These are phyloP conservation scores for Penicillium psychrofluorescens DNA, from an alignment of 495 filamentous ascomycete genomes.

Conservation along the genomic window DNA sequence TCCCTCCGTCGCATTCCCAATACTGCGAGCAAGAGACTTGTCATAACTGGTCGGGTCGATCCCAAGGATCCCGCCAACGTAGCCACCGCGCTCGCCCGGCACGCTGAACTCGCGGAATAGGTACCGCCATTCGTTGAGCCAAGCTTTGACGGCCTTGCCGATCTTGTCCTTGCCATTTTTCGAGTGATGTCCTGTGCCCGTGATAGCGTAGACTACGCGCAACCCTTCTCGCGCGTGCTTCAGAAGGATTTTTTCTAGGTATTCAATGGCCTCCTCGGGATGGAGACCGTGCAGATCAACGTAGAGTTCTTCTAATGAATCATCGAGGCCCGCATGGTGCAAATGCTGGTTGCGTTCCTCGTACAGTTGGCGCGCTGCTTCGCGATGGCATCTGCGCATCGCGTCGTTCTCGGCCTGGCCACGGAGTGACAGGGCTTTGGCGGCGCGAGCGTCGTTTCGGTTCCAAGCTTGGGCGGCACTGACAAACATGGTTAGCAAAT, in stretches of 20 bases:
- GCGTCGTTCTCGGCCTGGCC: conserved; percentile 94
- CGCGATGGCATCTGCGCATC: conserved; percentile 95
- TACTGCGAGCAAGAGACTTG: conserved; percentile 40
- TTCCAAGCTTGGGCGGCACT: conserved; percentile 99
- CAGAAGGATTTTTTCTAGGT: conserved; percentile 77
- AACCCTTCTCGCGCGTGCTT: conserved; percentile 64
- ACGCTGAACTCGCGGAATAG: conserved; percentile 95
- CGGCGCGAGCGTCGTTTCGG: conserved; percentile 91
- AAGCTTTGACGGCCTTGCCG: conserved; percentile 83
- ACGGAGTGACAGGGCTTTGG: conserved; percentile 87
- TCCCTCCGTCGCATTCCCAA: conserved; percentile 17
- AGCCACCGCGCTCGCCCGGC: conserved; percentile 70
- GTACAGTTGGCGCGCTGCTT: conserved; percentile 86
- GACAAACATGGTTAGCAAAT: conserved; percentile 6
- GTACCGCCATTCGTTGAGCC: conserved; percentile 93
- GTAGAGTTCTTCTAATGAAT: conserved; percentile 65
- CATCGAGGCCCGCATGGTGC: conserved; percentile 28
- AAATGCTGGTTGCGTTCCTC: conserved; percentile 85
- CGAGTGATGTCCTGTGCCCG: conserved; percentile 93
- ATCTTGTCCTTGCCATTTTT: conserved; percentile 99
- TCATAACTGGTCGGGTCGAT: conserved; percentile 90
- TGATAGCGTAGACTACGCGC: conserved; percentile 88
- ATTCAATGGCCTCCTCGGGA: conserved; percentile 93
- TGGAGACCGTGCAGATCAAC: conserved; percentile 95
- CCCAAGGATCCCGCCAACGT: conserved; percentile 88